Conservation (phyloP, 768 basidiomycete species). For the Amanita pallidorosea region DNA sequence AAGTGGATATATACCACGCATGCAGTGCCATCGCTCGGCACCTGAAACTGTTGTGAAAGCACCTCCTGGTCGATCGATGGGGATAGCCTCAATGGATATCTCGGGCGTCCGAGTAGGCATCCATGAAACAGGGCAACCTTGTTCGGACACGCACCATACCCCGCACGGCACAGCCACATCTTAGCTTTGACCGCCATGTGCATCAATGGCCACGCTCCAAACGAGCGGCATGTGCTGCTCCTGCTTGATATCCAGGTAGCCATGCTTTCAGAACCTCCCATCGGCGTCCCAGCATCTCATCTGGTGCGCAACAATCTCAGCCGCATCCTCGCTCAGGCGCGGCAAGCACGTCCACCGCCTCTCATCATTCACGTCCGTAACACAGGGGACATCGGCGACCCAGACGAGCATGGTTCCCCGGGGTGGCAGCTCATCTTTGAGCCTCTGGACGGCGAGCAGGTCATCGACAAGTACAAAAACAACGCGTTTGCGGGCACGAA, state of each 20-base stretch:
- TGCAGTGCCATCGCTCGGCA: no score
- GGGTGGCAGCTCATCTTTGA: constrained; percentile 56
- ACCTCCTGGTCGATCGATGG: no score
- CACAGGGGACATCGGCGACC: constrained; percentile 46
- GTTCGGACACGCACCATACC: no score
- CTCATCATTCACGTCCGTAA: constrained; percentile 63
- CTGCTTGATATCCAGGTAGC: constrained; percentile 47
- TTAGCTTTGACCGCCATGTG: no score
- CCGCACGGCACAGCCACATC: no score
- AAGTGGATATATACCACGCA: no score
- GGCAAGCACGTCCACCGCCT: constrained; percentile 34
- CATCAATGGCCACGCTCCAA: background rate
- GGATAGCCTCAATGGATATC: no score
- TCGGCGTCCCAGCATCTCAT: constrained; percentile 38
- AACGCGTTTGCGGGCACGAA: constrained; percentile 57
- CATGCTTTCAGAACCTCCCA: constrained; percentile 35
- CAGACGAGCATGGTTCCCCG: constrained; percentile 42
- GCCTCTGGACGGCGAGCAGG: constrained; percentile 37
- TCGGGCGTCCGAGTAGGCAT: no score
- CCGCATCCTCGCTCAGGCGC: constrained; percentile 37
- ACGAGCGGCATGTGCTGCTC: constrained; percentile 35
- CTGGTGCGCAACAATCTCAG: constrained; percentile 36
- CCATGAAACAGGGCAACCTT: no score
- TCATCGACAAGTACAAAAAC: constrained; percentile 60
- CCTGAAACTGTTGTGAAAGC: no score